Conservation (phyloP, 805 yeast species). For the Jamesozyma lodderae region DNA sequence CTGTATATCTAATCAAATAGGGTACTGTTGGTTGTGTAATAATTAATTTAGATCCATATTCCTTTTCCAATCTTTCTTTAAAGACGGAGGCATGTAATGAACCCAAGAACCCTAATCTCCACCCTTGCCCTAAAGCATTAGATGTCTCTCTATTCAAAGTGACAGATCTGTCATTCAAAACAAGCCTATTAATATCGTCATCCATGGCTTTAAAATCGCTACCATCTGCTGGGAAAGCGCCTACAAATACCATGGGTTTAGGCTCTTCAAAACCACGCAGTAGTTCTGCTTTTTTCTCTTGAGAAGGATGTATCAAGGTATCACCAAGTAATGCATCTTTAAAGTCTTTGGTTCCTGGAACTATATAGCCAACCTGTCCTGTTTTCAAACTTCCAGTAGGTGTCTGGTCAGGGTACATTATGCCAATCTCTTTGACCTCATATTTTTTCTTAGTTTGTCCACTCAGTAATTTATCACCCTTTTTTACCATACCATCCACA, state of each 20-base stretch:
- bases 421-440: slow-evolving; percentile 88
- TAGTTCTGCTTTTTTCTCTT: slow-evolving; percentile 51
- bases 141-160: slow-evolving; percentile 85
- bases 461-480: slow-evolving; percentile 67
- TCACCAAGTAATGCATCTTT: slow-evolving; percentile 87
- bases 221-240: slow-evolving; percentile 96
- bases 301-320: slow-evolving; percentile 60
- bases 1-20: slow-evolving; percentile 59
- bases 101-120: slow-evolving; percentile 94
- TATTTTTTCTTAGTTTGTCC: slow-evolving; percentile 70
- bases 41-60: slow-evolving; percentile 85
- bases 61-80: slow-evolving; percentile 83
- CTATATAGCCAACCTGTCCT: slow-evolving; percentile 90
- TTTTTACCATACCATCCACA: slow-evolving; percentile 70
- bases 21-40: slow-evolving; percentile 97
- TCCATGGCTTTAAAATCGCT: slow-evolving; percentile 81
- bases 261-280: slow-evolving; percentile 94
- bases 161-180: slow-evolving; percentile 86
- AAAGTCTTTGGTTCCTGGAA: slow-evolving; percentile 90
- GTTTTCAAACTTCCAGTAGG: slow-evolving; percentile 58
- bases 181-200: slow-evolving; percentile 81
- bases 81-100: slow-evolving; percentile 93
- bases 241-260: slow-evolving; percentile 97
- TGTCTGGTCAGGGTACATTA: slow-evolving; percentile 84
- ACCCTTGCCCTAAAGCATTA: slow-evolving; percentile 91